Conservation (phyloP, 345 rosid genomes). For the Bruguiera parviflora region DNA sequence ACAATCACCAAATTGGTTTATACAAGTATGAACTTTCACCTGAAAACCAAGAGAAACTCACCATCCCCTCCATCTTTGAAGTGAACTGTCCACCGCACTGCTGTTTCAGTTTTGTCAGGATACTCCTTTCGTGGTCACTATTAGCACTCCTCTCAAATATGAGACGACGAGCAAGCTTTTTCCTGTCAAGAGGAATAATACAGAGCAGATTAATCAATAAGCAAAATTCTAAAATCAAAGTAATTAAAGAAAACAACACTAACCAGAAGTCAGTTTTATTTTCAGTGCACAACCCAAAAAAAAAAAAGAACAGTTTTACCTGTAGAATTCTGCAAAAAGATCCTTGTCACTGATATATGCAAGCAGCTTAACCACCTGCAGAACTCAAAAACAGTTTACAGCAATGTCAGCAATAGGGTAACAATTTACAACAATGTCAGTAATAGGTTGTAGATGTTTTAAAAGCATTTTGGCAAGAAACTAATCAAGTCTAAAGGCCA, state of each 20-base stretch:
- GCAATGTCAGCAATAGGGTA: not conserved
- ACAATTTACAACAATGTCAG: not conserved
- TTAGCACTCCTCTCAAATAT: slow-evolving; percentile 74
- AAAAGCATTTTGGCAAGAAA: not conserved
- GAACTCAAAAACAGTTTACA: slow-evolving; percentile 13
- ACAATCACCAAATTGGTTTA: not conserved
- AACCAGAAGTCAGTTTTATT: slow-evolving; percentile 21
- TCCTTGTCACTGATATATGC: slow-evolving; percentile 83
- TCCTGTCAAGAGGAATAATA: slow-evolving; percentile 32
- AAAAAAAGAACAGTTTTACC: slow-evolving; percentile 30
- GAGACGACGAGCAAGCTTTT: slow-evolving; percentile 65
- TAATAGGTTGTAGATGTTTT: not conserved
- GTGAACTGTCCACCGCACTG: slow-evolving; percentile 64
- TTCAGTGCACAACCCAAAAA: no score
- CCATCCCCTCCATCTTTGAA: slow-evolving; percentile 87
- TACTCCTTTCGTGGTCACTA: slow-evolving; percentile 72
- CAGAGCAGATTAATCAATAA: not conserved
- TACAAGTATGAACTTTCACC: not conserved
- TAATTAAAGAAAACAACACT: not conserved
- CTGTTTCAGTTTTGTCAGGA: slow-evolving; percentile 70
- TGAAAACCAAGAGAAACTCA: slow-evolving; percentile 22
- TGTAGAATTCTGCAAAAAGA: slow-evolving; percentile 78
- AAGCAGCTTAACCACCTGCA: slow-evolving; percentile 89
- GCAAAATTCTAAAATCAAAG: not conserved
- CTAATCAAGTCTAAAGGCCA: not conserved